Evolutionary conservation across 1,284 basidiomycete species (phyloP), one percentile per base, ranked within the genome.

Genomic region (Microbotryum saponariae): DNA sequence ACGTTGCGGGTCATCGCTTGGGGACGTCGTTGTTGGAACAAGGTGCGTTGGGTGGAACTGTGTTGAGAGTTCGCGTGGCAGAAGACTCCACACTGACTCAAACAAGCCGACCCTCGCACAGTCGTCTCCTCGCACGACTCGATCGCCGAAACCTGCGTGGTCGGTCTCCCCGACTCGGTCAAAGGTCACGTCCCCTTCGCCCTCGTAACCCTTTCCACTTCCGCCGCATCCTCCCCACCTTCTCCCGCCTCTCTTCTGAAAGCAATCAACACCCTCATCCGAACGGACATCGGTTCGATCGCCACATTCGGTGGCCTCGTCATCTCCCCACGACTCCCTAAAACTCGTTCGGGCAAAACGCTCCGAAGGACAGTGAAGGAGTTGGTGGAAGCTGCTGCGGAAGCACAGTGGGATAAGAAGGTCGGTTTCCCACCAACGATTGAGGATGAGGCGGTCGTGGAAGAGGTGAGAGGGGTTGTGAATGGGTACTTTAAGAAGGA

Each of bases 161-260:
- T 74, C 1, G 73, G 73, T 7, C 68, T 71, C 2, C 73, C 73
- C 3, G 73, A 74, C 54, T 65, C 69, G 33, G 63, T 71, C 42
- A 74, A 74, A 56, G 73, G 73, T 1, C 71, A 72, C 48, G 67
- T 72, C 12, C 74, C 74, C 0, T 74, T 74, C 31, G 73, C 73
- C 6, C 60, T 73, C 14, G 65, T 72, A 16, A 71, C 69, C 1
- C 63, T 69, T 45, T 68, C 61, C 27, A 31, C 56, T n/a, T 62
- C 59, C n/a, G 56, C 56, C 31, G 60, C 66, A 20, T 45, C 63
- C 12, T 56, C 62, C 20, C 58, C 65, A 9, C 62, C 64, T 12
- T 51, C 62, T 29, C 23, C 58, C n/a, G 63, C 55, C 27, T 57
- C 51, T 48, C 70, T 74, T 60, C 60, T 74, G 29, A 66, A 71